These are phyloP conservation scores for Penicillium sp. DNA, from an alignment of 2,329 filamentous ascomycete genomes.

Conservation along the genomic window DNA sequence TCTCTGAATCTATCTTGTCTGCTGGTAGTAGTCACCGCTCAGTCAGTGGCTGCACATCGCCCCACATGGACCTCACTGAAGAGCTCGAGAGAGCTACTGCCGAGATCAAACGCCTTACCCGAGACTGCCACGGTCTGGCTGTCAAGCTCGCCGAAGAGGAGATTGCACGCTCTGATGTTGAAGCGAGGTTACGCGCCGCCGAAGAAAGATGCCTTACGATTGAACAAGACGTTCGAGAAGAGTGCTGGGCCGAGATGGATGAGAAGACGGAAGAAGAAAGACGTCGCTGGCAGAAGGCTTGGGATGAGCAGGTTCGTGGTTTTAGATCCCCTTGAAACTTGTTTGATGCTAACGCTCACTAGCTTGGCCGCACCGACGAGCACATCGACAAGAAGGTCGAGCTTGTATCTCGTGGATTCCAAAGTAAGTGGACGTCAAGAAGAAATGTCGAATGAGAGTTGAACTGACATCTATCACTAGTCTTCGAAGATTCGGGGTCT, in stretches of 20 bases:
- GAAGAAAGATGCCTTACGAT: conserved; percentile 65
- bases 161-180: conserved; percentile 65
- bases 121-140: conserved; percentile 72
- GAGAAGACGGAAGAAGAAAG: conserved; percentile 68
- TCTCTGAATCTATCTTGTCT: conserved; percentile 65
- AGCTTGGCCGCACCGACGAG: conserved; percentile 69
- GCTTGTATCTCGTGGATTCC: conserved; percentile 57
- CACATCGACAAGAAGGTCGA: conserved; percentile 87
- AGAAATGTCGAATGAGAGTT: background rate
- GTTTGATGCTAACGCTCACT: conserved; percentile 13
- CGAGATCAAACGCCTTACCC: conserved; percentile 73
- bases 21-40: conserved; percentile 33
- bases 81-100: conserved; percentile 79
- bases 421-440: conserved; percentile 33
- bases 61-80: conserved; percentile 44
- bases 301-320: conserved; percentile 63
- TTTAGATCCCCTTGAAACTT: background rate
- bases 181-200: conserved; percentile 66
- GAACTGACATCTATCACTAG: conserved; percentile 28
- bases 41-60: conserved; percentile 44
- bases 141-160: conserved; percentile 67
- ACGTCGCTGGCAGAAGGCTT: conserved; percentile 72
- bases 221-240: conserved; percentile 82
- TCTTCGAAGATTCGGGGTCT: conserved; percentile 49
- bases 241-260: conserved; percentile 85